A percentile compares a stretch with the other conserved stretches of the same genome.
Evolutionary conservation across 768 basidiomycete species (phyloP).

Genomic region (Suillus cothurnatus): DNA sequence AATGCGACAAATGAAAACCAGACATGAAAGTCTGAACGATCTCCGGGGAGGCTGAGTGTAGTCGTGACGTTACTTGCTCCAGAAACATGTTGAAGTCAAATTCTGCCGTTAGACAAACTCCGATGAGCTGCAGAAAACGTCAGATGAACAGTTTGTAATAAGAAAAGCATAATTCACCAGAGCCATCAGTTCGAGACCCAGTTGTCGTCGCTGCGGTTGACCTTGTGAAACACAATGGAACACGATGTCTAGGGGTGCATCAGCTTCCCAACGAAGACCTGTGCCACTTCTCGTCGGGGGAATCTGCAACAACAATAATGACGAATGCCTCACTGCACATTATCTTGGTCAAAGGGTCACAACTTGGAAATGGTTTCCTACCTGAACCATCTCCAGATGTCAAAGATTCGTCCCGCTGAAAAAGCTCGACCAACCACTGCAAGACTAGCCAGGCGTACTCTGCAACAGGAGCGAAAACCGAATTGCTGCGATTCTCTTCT

Average conservation of each 20-base stretch:
- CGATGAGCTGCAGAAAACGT: constrained; percentile 38
- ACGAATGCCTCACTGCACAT: constrained; percentile 46
- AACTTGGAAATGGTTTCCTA: constrained; percentile 10
- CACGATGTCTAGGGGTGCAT: constrained; percentile 50
- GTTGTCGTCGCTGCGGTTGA: constrained; percentile 29
- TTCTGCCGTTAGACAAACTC: constrained; percentile 39
- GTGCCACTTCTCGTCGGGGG: constrained; percentile 51
- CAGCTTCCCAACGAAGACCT: constrained; percentile 57
- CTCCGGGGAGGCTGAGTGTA: constrained; percentile 33
- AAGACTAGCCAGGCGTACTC: constrained; percentile 71
- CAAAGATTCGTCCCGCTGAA: constrained; percentile 64
- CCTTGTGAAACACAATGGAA: constrained; percentile 39
- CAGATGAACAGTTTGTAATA: neutral
- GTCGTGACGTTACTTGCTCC: constrained; percentile 37
- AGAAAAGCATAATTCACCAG: constrained; percentile 23
- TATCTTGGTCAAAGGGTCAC: constrained; percentile 9
- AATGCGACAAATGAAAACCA: constrained; percentile 36
- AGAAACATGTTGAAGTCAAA: constrained; percentile 42
- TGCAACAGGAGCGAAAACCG: constrained; percentile 43
- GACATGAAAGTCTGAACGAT: constrained; percentile 39
- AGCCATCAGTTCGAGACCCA: constrained; percentile 39
- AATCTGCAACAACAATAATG: constrained; percentile 59
- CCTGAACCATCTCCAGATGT: constrained; percentile 33
- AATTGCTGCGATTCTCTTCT: constrained; percentile 20
- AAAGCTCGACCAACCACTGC: constrained; percentile 67